Percentiles rank a stretch among this genome's conserved stretches.
phyloP scores from a whole-genome alignment of 495 filamentous ascomycete genomes.

The Polyplosphaeria fusca region DNA sequence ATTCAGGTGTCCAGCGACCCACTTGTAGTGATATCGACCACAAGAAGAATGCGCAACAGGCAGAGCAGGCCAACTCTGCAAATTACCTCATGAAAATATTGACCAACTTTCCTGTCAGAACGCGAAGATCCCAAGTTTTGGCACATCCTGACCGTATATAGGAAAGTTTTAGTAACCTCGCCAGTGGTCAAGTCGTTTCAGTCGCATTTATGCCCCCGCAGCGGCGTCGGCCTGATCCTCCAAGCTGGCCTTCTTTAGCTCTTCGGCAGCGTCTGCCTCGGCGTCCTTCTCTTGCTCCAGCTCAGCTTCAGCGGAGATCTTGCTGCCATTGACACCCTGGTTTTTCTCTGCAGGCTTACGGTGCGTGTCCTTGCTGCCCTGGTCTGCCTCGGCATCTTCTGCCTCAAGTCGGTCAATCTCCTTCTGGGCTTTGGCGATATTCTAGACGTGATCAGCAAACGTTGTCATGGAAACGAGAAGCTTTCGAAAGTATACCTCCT shows the following conservation, averaged over 20 bases:
- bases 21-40: no score
- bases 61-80: no score
- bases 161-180: slow-evolving; percentile 3
- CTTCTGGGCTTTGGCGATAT: slow-evolving; percentile 67
- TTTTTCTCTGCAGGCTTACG: slow-evolving; percentile 55
- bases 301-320: slow-evolving; percentile 52
- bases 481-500: slow-evolving; percentile 62
- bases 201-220: slow-evolving; percentile 10
- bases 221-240: slow-evolving; percentile 47
- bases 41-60: no score
- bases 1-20: no score
- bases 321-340: slow-evolving; percentile 50
- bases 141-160: slow-evolving; percentile 8
- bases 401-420: slow-evolving; percentile 64
- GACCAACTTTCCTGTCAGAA: no score
- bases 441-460: slow-evolving; percentile 47
- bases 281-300: slow-evolving; percentile 58
- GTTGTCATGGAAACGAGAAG: neutral
- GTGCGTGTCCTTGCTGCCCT: slow-evolving; percentile 43
- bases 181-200: neutral
- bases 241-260: slow-evolving; percentile 57
- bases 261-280: slow-evolving; percentile 54
- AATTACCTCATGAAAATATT: no score
- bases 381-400: slow-evolving; percentile 43
- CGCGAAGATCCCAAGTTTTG: neutral